These are phyloP conservation scores for Colletotrichum camelliae DNA, from an alignment of 2,329 filamentous ascomycete genomes.

Conservation along the genomic window DNA sequence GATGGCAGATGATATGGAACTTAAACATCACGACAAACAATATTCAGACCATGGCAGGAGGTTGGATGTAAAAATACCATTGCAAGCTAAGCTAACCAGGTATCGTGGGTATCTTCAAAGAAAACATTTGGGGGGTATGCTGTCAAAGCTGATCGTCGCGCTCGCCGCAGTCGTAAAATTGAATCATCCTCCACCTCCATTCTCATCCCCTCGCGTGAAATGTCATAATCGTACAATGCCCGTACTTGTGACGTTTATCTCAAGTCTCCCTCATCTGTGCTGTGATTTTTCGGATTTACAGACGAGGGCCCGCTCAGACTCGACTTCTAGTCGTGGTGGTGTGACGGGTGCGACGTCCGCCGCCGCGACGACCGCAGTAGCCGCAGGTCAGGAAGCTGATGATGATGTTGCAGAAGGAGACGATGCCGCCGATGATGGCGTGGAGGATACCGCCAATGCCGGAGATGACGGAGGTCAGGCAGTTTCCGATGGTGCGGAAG, in stretches of 20 bases:
- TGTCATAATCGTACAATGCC: not conserved
- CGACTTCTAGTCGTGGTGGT: conserved; percentile 34
- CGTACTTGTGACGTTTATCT: not conserved
- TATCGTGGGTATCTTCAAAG: conserved; percentile 20
- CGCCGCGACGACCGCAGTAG: conserved; percentile 38
- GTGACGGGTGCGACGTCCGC: conserved; percentile 27
- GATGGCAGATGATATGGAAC: not conserved
- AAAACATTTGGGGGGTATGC: not conserved
- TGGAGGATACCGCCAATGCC: conserved; percentile 69
- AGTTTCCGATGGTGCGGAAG: conserved; percentile 68
- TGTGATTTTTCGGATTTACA: not conserved
- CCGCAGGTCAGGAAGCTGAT: conserved; percentile 69
- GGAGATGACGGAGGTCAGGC: conserved; percentile 72
- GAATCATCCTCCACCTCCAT: not conserved
- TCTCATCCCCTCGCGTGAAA: not conserved
- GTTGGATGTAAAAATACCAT: conserved; percentile 7
- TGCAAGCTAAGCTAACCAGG: conserved; percentile 6
- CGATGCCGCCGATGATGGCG: conserved; percentile 71
- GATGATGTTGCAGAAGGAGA: conserved; percentile 69
- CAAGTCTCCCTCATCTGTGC: not conserved
- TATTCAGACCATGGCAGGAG: rapidly evolving
- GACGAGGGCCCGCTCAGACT: conserved; percentile 29
- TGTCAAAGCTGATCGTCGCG: not conserved
- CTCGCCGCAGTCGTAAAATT: not conserved
- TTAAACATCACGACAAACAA: not conserved